Evolutionary conservation across 495 filamentous ascomycete species (phyloP), one percentile per base, ranked within the genome.

Genomic region (Astrocystis sublimbata): DNA sequence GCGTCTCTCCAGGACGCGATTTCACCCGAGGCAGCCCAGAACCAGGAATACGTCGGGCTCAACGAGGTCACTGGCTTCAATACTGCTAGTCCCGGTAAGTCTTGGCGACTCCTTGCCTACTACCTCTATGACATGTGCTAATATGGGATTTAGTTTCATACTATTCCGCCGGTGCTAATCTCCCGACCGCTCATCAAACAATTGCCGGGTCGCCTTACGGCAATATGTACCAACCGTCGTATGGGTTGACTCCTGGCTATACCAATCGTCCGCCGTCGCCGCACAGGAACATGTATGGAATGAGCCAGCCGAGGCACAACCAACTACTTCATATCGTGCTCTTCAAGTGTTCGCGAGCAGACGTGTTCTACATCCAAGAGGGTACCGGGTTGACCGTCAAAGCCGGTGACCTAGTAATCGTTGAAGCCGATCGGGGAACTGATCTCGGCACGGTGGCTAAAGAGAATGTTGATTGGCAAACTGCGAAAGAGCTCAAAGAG

Each of bases 331-430:
- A 92, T 73, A 88, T 98, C 43, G 93, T 98, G 24, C 88, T 92
- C 3, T 98, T 98, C 81, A 98, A 98, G 70, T 96, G 92, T 70
- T 88, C 88, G 23, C 87, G 94, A 58, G 92, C 92, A 45, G 96
- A 97, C 68, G 91, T 98, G 19, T 98, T 97, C 73, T 97, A 96
- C 72, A 89, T 97, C 56, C 92, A 94, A 73, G 92, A 97, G 73
- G 92, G 92, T 45, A 97, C 92, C 12, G 96, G 96, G 2, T 81
- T 98, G 28, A 89, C 90, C 52, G 89, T 97, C 54, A 93, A 92
- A 61, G 84, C 84, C 30, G 96, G 96, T 33, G 94, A 98, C 71
- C 77, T 98, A 56, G 96, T 98, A 52, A 97, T 98, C 63, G 93
- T 97, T 31, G 94, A 98, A 76, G 94, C 94, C 13, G 94, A 98